A percentile compares a stretch with the other conserved stretches of the same genome.
phyloP scores from a whole-genome alignment of 495 filamentous ascomycete species.

The Penicillium dipodomyicola region DNA sequence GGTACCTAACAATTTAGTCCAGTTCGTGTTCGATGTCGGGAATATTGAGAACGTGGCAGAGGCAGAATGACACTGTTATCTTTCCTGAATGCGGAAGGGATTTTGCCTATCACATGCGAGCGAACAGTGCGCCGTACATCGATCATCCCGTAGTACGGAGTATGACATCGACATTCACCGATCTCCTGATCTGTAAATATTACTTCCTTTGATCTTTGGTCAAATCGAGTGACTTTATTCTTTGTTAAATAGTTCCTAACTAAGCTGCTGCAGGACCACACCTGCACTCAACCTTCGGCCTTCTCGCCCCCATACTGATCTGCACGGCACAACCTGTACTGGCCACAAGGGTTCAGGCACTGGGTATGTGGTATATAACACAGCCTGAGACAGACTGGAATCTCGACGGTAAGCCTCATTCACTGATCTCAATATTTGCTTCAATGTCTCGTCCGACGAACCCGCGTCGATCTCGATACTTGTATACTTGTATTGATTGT shows the following conservation, averaged over 20 bases:
- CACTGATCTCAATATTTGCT: constrained; percentile 23
- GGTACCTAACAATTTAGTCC: constrained; percentile 4
- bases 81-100: constrained; percentile 28
- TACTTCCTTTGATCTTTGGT: neutral
- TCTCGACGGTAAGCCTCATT: constrained; percentile 17
- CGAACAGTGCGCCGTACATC: constrained; percentile 16
- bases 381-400: constrained; percentile 25
- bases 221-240: neutral
- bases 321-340: constrained; percentile 48
- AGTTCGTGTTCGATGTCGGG: neutral
- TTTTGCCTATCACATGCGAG: constrained; percentile 36
- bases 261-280: constrained; percentile 33
- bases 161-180: constrained; percentile 1
- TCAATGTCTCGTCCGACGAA: constrained; percentile 16
- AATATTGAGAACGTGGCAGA: constrained; percentile 5
- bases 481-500: constrained; percentile 26
- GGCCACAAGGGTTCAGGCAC: constrained; percentile 26
- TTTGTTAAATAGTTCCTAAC: neutral
- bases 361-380: constrained; percentile 37
- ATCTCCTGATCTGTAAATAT: neutral
- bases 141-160: constrained; percentile 1
- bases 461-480: constrained; percentile 33
- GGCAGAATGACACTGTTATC: constrained; percentile 28
- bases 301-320: constrained; percentile 44
- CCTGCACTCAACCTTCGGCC: constrained; percentile 40